Base-by-base conservation (phyloP, 768 basidiomycete species). In the Austroboletus eburneus region DNA sequence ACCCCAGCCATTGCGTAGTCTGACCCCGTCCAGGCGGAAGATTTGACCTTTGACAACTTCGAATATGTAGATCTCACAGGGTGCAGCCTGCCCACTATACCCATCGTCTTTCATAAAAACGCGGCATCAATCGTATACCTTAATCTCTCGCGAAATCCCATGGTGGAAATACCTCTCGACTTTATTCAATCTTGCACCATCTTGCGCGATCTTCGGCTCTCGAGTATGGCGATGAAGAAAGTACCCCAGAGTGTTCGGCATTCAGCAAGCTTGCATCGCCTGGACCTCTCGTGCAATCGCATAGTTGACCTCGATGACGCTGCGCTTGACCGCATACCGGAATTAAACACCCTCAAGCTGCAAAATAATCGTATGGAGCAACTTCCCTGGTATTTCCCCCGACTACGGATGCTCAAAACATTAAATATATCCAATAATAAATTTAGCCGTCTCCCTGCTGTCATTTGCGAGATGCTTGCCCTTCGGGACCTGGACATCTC, bases 351-450 rank as follows among this genome's bases (percentile, higher is more conserved):
- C 5, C 74, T 99, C 44, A 80, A 78, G 52, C 72, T 91, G 30
- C 88, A 93, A 66, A 97, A 97, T 67, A 99, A 99, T 63, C 80
- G 91, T 37, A 78, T 99, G 61, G 85, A 91, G 52, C 80, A 77
- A 43, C 76, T 98, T 0, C 94, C 95, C 0, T 83, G 80, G 73
- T 85, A 88, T 58, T 93, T 98, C 50, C 81, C 84, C 2, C 77
- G 85, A 9, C 70, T 97, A 50, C 74, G 77, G 34, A 66, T 72
- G 36, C 78, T 98, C 44, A 79, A 78, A 40, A 79, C 80, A 21
- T 77, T 98, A 52, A 95, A 96, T 68, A 85, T 98, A 48, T 95
- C 93, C 44, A 97, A 97, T 68, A 99, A 98, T 74, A 90, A 91
- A 63, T 92, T 97, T 64, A 77, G 76, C 23, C 60, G 58, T 7